These are phyloP conservation scores for Volvox reticuliferus DNA, from an alignment of 139 green algal species.

Conservation along the genomic window DNA sequence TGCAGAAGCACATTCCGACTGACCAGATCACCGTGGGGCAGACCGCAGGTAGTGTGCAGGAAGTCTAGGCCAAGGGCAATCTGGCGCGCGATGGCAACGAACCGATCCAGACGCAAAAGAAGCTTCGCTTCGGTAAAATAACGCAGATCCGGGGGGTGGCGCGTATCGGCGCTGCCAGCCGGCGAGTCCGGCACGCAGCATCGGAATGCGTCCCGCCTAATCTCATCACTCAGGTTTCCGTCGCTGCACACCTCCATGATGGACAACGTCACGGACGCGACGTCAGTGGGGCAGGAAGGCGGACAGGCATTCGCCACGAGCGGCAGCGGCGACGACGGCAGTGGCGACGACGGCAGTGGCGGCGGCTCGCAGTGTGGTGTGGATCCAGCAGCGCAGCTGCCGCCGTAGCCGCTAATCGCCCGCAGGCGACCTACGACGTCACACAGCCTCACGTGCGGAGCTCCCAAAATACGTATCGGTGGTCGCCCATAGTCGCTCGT, in stretches of 20 bases:
- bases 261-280: background rate
- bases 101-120: background rate
- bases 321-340: background rate
- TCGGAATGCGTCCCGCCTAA: background rate
- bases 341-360: background rate
- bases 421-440: slow-evolving; percentile 4
- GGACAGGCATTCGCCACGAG: too few species aligned
- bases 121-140: background rate
- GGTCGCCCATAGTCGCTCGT: background rate
- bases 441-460: background rate
- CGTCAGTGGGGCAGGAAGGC: background rate
- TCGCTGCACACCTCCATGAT: background rate
- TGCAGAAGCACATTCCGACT: slow-evolving; percentile 30
- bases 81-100: background rate
- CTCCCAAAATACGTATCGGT: background rate
- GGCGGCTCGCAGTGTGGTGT: background rate
- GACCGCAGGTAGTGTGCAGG: background rate
- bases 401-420: too few species aligned
- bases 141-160: background rate
- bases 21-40: slow-evolving; percentile 16
- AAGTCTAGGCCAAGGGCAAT: background rate
- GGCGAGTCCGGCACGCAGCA: background rate
- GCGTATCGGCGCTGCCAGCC: background rate
- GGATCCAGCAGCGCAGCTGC: background rate
- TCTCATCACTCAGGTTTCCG: slow-evolving; percentile 1